Evolutionary conservation across 2,329 filamentous ascomycete genomes (phyloP).

Genomic region (Pestalotiopsis sp.): DNA sequence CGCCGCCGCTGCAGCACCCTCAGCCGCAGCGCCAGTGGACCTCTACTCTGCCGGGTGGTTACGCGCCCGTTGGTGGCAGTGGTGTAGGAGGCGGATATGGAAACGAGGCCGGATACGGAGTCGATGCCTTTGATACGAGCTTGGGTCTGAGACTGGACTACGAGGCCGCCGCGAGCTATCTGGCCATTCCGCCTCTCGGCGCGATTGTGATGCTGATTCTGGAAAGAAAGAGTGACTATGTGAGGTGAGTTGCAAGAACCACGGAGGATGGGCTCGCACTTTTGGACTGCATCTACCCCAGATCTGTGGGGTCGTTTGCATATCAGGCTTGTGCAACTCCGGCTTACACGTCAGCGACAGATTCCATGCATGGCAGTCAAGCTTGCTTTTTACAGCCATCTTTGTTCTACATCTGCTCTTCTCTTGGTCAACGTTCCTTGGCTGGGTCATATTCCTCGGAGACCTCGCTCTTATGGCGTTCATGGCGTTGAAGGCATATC

Average conservation of each 20-base stretch:
- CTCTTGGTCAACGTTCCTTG: conserved; percentile 81
- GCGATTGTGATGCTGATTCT: conserved; percentile 81
- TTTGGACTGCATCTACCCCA: not conserved
- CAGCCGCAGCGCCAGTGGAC: conserved; percentile 61
- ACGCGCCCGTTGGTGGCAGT: conserved; percentile 14
- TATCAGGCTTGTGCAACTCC: not conserved
- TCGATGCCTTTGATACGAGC: conserved; percentile 78
- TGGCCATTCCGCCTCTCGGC: conserved; percentile 82
- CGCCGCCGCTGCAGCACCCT: conserved; percentile 52
- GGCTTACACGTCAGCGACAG: conserved; percentile 43
- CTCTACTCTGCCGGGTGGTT: conserved; percentile 27
- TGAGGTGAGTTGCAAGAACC: conserved; percentile 63
- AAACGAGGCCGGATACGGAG: conserved; percentile 34
- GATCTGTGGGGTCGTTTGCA: not conserved
- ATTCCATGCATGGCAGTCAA: conserved; percentile 96
- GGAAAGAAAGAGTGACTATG: conserved; percentile 96
- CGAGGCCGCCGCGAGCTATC: conserved; percentile 88
- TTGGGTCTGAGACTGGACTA: conserved; percentile 84
- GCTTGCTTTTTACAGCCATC: conserved; percentile 75
- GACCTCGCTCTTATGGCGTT: conserved; percentile 79
- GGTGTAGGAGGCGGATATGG: conserved; percentile 19
- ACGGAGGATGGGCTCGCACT: not conserved
- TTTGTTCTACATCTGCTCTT: conserved; percentile 84
- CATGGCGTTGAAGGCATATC: conserved; percentile 78
- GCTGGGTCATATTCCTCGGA: conserved; percentile 77